These are phyloP conservation scores for Pseudogymnoascus sp. DNA, from an alignment of 2,329 filamentous ascomycete genomes.

Conservation along the genomic window DNA sequence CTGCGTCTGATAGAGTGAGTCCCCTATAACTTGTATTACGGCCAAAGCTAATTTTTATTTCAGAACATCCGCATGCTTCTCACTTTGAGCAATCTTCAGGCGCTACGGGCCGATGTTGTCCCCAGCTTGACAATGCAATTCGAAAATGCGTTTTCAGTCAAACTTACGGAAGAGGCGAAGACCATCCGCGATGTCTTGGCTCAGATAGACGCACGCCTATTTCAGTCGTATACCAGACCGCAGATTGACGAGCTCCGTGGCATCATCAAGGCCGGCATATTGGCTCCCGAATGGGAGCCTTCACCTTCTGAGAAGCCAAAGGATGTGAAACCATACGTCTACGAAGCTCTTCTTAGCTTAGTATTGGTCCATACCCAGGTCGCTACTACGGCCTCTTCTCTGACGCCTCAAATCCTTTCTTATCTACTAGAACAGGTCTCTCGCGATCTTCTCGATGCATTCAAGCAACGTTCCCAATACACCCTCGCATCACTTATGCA, in stretches of 20 bases:
- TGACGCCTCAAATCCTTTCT: conserved; percentile 74
- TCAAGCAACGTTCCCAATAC: conserved; percentile 58
- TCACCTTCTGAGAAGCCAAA: conserved; percentile 47
- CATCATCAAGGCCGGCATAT: conserved; percentile 67
- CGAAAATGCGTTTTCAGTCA: conserved; percentile 87
- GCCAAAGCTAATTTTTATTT: not conserved
- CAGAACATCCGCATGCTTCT: conserved; percentile 89
- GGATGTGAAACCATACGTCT: conserved; percentile 80
- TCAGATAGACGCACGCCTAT: conserved; percentile 85
- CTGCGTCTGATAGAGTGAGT: conserved; percentile 44
- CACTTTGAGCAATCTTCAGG: conserved; percentile 84
- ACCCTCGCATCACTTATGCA: conserved; percentile 82
- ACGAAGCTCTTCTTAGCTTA: conserved; percentile 72
- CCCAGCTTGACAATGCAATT: conserved; percentile 87
- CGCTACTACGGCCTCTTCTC: conserved; percentile 64
- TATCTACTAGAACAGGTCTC: conserved; percentile 79
- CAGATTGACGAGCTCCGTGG: conserved; percentile 57
- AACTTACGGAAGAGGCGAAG: conserved; percentile 86
- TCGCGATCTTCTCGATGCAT: conserved; percentile 70
- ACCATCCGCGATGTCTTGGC: conserved; percentile 83
- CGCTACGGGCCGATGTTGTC: conserved; percentile 71
- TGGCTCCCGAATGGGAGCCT: conserved; percentile 63
- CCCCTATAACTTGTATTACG: not conserved
- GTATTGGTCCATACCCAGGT: conserved; percentile 90
- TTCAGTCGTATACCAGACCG: conserved; percentile 83